phyloP scores from a whole-genome alignment of 306 rosid species.

The Clitoria ternatea region DNA sequence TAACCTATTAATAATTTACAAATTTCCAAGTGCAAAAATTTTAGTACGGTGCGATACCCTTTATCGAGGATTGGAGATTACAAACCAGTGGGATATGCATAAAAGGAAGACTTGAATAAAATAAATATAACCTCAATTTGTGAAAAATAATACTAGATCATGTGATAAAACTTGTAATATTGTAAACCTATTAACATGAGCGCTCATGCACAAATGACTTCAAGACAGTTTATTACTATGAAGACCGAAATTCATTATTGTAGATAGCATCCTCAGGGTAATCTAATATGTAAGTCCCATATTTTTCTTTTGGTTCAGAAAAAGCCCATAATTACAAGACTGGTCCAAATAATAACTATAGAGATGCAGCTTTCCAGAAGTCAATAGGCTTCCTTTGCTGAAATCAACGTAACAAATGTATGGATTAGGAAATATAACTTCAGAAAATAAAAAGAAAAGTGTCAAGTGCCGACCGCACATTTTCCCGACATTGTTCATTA shows the following conservation, averaged over 20 bases:
- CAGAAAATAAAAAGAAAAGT: neutral
- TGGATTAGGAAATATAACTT: neutral
- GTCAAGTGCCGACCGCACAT: neutral
- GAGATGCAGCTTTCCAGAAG: constrained; percentile 72
- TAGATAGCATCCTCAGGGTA: neutral
- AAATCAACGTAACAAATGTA: constrained; percentile 13
- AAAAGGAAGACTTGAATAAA: neutral
- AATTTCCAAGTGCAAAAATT: neutral
- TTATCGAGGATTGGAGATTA: neutral
- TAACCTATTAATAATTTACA: neutral
- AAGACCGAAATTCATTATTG: neutral
- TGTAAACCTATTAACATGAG: neutral
- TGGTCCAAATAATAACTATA: constrained; percentile 32
- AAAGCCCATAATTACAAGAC: neutral
- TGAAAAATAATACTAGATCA: neutral
- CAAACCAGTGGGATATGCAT: neutral
- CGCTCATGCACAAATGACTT: neutral
- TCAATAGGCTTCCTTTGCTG: constrained; percentile 90
- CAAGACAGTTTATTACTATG: neutral
- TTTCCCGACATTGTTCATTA: neutral
- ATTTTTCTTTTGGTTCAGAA: constrained; percentile 11
- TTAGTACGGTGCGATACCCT: neutral
- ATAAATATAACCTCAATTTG: neutral
- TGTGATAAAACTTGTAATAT: neutral
- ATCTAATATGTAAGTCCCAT: constrained; percentile 1